Conservation (phyloP, 805 yeast genomes). For the Myxozyma nipponensis region DNA sequence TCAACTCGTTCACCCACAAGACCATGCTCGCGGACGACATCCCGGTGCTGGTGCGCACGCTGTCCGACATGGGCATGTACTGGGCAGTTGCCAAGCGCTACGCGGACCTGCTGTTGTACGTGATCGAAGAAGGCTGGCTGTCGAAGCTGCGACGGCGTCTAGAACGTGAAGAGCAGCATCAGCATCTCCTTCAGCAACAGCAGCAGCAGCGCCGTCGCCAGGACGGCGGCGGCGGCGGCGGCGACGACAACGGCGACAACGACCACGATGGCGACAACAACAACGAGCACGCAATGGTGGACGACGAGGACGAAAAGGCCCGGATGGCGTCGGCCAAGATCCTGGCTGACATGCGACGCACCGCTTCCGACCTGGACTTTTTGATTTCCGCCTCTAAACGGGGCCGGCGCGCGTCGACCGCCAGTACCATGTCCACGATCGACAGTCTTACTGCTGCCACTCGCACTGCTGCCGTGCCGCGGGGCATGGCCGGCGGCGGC, state of each 20-base stretch:
- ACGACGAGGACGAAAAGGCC: conserved; percentile 14
- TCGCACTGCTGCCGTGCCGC: neutral
- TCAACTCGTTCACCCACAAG: conserved; percentile 29
- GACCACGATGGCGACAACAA: neutral
- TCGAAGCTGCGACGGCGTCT: conserved; percentile 15
- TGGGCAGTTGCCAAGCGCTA: conserved; percentile 33
- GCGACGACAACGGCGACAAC: neutral
- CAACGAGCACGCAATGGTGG: conserved; percentile 5
- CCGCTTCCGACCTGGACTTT: conserved; percentile 33
- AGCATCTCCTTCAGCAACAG: neutral
- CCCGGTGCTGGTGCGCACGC: conserved; percentile 23
- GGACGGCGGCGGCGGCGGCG: neutral
- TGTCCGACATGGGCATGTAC: conserved; percentile 26
- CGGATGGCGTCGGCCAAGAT: conserved; percentile 28
- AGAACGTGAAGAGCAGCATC: neutral
- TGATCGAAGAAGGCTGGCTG: conserved; percentile 30
- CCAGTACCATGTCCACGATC: neutral
- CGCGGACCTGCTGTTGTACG: conserved; percentile 26
- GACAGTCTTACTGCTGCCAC: conserved; percentile 1
- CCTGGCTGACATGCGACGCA: conserved; percentile 32
- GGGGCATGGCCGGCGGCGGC: too few relatives aligned
- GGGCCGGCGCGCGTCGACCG: neutral
- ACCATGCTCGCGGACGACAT: conserved; percentile 29
- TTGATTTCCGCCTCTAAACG: conserved; percentile 20
- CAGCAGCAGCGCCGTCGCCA: neutral